These are phyloP conservation scores for Arthrobotrys entomopaga DNA, from an alignment of 2,329 filamentous ascomycete genomes.

Conservation along the genomic window DNA sequence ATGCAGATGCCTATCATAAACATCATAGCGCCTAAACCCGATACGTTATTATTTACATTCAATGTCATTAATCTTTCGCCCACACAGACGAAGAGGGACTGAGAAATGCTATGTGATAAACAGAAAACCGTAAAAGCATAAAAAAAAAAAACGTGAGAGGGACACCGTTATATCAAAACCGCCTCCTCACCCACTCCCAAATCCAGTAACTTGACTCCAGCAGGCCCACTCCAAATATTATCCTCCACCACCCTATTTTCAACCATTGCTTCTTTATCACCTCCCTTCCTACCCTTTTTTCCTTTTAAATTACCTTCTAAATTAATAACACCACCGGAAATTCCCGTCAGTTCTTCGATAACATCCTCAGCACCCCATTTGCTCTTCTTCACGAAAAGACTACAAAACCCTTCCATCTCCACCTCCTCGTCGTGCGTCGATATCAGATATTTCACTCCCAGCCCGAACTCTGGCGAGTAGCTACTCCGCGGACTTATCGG, in stretches of 20 bases:
- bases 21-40: too few relatives aligned
- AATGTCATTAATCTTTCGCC: too few relatives aligned
- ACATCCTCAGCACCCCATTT: conserved; percentile 34
- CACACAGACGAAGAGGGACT: not conserved
- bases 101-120: not conserved
- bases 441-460: conserved; percentile 44
- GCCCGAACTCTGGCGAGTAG: conserved; percentile 15
- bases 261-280: not conserved
- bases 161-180: conserved; percentile 24
- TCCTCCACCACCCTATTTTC: conserved; percentile 7
- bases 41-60: too few relatives aligned
- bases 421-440: conserved; percentile 52
- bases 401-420: conserved; percentile 50
- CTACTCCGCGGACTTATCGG: conserved; percentile 37
- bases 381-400: conserved; percentile 46
- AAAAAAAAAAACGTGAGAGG: not conserved
- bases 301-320: not conserved
- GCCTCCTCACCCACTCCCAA: conserved; percentile 32
- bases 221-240: conserved; percentile 38
- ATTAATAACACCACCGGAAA: conserved; percentile 20
- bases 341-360: conserved; percentile 28
- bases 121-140: not conserved
- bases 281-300: not conserved
- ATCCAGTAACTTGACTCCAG: conserved; percentile 43
- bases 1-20: too few relatives aligned